These are phyloP conservation scores for Leccinellum albellum DNA, from an alignment of 768 basidiomycete genomes.

Conservation along the genomic window DNA sequence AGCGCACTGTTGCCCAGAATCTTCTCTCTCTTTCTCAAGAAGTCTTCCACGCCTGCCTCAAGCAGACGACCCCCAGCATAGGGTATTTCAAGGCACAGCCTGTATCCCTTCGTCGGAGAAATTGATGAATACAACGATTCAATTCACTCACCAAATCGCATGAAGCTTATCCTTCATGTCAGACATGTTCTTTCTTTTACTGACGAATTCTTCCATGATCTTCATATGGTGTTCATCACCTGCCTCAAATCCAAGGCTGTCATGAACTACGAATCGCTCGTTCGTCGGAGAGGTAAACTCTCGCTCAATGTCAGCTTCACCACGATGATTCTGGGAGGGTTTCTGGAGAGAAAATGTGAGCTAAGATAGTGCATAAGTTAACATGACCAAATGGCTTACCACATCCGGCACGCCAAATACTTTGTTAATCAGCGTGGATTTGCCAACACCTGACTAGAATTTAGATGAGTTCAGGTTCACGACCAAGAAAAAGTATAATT, in stretches of 20 bases:
- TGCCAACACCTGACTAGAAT: constrained; percentile 15
- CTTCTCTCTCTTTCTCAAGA: constrained; percentile 1
- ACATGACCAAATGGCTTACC: constrained; percentile 2
- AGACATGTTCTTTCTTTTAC: constrained; percentile 2
- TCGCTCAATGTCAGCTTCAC: constrained; percentile 6
- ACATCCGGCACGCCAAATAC: constrained; percentile 14
- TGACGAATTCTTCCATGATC: constrained; percentile 1
- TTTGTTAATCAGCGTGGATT: constrained; percentile 9
- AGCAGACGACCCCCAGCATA: constrained; percentile 13
- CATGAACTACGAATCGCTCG: constrained; percentile 14
- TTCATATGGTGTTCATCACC: constrained; percentile 8
- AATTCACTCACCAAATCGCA: constrained; percentile 10
- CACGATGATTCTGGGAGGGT: constrained; percentile 2
- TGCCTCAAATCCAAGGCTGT: constrained; percentile 16
- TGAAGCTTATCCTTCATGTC: constrained; percentile 7
- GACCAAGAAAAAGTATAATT: neutral
- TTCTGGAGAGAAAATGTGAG: neutral
- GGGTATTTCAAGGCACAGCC: constrained; percentile 18
- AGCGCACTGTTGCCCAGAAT: constrained; percentile 8
- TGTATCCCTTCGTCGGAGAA: neutral
- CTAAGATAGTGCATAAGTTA: neutral
- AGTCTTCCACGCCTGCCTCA: constrained; percentile 11
- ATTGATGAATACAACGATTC: neutral
- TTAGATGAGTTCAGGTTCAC: neutral
- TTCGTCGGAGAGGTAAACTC: constrained; percentile 16